These are phyloP conservation scores for Aspergillus ochraceoroseus DNA, from an alignment of 2,329 filamentous ascomycete species.

Conservation along the genomic window DNA sequence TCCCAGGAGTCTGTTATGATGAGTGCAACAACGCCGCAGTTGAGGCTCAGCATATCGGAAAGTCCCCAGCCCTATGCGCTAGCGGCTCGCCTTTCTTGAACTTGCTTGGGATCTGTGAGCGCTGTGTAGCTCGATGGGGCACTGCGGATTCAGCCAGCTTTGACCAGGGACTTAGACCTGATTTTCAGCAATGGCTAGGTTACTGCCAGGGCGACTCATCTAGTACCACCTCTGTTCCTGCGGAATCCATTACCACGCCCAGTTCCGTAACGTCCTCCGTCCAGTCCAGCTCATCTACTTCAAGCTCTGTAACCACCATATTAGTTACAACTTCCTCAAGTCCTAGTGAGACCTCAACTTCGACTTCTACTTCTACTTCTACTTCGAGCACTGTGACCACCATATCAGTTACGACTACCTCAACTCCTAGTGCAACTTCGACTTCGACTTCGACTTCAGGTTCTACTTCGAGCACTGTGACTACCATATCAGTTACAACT, in stretches of 20 bases:
- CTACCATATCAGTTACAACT: too few relatives aligned
- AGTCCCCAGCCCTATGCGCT: conserved; percentile 29
- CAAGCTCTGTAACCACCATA: too few relatives aligned
- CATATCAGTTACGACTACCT: too few relatives aligned
- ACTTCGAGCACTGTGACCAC: too few relatives aligned
- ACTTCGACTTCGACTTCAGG: too few relatives aligned
- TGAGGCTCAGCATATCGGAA: conserved; percentile 49
- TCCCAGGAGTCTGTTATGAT: conserved; percentile 50
- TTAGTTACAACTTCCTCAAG: too few relatives aligned
- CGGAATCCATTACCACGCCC: neutral
- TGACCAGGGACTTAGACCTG: conserved; percentile 2
- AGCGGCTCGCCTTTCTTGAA: conserved; percentile 14
- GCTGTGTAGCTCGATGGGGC: conserved; percentile 1
- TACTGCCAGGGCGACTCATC: conserved; percentile 1
- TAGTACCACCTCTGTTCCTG: neutral
- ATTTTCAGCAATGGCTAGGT: conserved; percentile 13
- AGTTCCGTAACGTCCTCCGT: too few relatives aligned
- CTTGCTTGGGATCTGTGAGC: neutral
- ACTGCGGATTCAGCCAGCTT: neutral
- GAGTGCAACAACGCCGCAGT: conserved; percentile 50
- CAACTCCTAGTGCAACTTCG: too few relatives aligned
- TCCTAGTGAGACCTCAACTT: too few relatives aligned
- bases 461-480: too few relatives aligned
- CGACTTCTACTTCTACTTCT: too few relatives aligned
- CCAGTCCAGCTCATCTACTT: too few relatives aligned